Conservation (phyloP, 1,284 basidiomycete genomes). For the Moesziomyces antarcticus region DNA sequence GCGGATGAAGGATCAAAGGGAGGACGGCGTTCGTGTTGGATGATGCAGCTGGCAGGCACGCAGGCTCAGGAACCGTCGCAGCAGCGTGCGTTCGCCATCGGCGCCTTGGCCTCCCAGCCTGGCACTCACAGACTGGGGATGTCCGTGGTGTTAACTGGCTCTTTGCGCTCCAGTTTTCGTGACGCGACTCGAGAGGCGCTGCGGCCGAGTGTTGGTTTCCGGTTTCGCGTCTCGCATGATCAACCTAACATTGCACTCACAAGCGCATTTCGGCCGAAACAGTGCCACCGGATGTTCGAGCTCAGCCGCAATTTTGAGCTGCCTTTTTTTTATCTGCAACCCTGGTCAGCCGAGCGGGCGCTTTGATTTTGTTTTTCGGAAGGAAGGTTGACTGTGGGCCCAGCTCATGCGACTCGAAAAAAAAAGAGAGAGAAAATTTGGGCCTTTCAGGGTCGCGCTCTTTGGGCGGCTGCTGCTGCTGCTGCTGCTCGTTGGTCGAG, state of each 20-base stretch:
- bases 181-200: slow-evolving; percentile 21
- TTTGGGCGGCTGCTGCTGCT: too few species aligned
- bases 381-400: too few species aligned
- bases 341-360: too few species aligned
- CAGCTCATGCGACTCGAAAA: background rate
- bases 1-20: background rate
- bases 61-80: background rate
- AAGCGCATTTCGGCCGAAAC: slow-evolving; percentile 9
- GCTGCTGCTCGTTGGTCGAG: background rate
- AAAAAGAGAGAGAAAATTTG: slow-evolving; percentile 14
- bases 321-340: too few species aligned
- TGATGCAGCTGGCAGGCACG: background rate
- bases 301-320: too few species aligned
- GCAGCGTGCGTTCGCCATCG: too few species aligned
- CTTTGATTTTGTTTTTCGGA: too few species aligned
- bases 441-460: slow-evolving; percentile 26
- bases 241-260: slow-evolving; percentile 2
- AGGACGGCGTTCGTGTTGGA: background rate
- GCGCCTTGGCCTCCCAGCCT: too few species aligned
- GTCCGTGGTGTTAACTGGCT: slow-evolving; percentile 39
- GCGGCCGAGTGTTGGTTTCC: slow-evolving; percentile 38
- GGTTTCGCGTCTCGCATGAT: slow-evolving; percentile 9
- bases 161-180: slow-evolving; percentile 16
- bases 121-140: background rate
- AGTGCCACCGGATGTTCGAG: too few species aligned